Base-by-base conservation (phyloP, 495 filamentous ascomycete genomes). In the Hypomontagnella monticulosa region DNA sequence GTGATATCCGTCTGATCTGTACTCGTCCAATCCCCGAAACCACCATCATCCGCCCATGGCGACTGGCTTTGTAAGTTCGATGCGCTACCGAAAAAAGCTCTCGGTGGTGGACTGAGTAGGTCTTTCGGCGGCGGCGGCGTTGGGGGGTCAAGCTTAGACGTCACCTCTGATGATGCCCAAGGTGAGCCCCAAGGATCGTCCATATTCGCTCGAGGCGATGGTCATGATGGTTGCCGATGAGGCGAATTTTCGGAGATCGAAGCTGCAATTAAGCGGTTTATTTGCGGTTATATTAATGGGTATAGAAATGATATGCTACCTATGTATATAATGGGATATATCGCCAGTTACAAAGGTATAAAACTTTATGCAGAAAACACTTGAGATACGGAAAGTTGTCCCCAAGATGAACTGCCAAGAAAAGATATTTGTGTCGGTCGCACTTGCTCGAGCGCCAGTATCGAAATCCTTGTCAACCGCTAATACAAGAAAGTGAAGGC, bases 151-250 rank as follows among this genome's bases (percentile, higher is more conserved):
- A 50, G 58, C 19, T 68, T 74, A 61, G 69, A 41, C 20, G 64
- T 72, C 27, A 60, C 30, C 32, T 80, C 75, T 64, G 76, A 58
- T 44, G 74, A 66, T 50, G 77, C 75, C 80, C 80, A 82, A 71
- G 80, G 80, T 64, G 79, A 81, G 72, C 81, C 79, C 83, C 83
- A 85, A 68, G 83, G 81, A 82, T 84, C 82, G 75, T 85, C 83
- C 83, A 85, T 85, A 54, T 62, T 78, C 73, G 57, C 49, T 54
- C 52, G 34, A 51, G 56, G 60, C 55, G 66, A 57, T 69, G 66
- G 15, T 69, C 66, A 69, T 69, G 56, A 60, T 69, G 63, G 57
- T 53, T 62, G 57, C 63, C 57, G 19, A 61, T 19, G 43, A 18
- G 50, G 63, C 56, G 49, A 61, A 4, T 43, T 8, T 32, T 11